A percentile compares a stretch with the other conserved stretches of the same genome.
These are phyloP conservation scores for Chloris gayana DNA, from an alignment of 176 grass and related monocot genomes.

Conservation along the genomic window DNA sequence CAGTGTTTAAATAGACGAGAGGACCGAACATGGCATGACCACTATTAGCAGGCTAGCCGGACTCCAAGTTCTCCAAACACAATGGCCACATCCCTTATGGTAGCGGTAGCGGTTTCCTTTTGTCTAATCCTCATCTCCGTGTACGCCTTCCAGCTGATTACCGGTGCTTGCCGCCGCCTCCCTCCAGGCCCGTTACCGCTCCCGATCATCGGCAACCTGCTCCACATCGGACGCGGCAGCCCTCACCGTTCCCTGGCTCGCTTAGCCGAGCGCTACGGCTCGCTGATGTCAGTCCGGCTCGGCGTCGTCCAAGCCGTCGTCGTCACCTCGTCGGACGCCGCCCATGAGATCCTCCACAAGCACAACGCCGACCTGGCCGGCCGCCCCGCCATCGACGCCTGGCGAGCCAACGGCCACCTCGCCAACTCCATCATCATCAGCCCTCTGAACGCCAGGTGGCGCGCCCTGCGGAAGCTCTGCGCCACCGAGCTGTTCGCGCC, in stretches of 20 bases:
- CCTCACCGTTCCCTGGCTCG: conserved; percentile 2
- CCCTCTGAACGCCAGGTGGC: conserved; percentile 23
- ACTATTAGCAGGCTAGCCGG: too few relatives aligned
- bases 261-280: conserved; percentile 13
- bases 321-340: conserved; percentile 29
- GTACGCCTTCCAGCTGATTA: not conserved
- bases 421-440: not conserved
- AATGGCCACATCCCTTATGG: not conserved
- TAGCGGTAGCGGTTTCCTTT: not conserved
- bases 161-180: not conserved
- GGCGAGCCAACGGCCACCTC: not conserved
- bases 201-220: conserved; percentile 15
- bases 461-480: conserved; percentile 17
- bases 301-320: conserved; percentile 20
- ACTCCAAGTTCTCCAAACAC: too few relatives aligned
- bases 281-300: conserved; percentile 19
- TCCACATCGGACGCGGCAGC: not conserved
- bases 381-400: conserved; percentile 9
- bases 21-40: too few relatives aligned
- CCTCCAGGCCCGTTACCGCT: conserved; percentile 13
- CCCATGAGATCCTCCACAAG: conserved; percentile 13
- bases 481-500: conserved; percentile 21
- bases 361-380: not conserved
- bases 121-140: not conserved
- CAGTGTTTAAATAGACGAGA: conserved; percentile 1